Conservation (phyloP, 2,329 filamentous ascomycete genomes). For the Coleophoma crateriformis region DNA sequence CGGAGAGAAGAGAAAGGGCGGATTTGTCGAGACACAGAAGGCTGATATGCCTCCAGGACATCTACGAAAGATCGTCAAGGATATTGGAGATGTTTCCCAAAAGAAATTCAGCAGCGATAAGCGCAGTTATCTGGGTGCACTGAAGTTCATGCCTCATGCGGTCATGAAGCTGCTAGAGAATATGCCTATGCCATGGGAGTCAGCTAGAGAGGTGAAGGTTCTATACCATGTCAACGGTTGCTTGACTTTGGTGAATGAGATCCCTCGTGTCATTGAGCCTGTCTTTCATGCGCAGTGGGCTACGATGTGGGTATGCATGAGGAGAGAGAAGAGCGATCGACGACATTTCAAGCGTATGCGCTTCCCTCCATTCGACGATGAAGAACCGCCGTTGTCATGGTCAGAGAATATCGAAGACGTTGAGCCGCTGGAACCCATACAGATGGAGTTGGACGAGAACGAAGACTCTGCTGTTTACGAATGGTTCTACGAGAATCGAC, state of each 20-base stretch:
- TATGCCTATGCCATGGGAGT: constrained; percentile 99
- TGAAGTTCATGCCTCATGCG: constrained; percentile 99
- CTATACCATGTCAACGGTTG: constrained; percentile 98
- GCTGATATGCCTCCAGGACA: constrained; percentile 98
- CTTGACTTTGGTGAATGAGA: constrained; percentile 93
- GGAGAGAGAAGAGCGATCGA: constrained; percentile 93
- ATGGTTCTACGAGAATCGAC: constrained; percentile 96
- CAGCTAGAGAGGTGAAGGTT: constrained; percentile 91
- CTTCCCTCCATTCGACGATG: constrained; percentile 97
- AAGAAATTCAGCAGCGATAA: constrained; percentile 99
- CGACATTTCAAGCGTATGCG: constrained; percentile 98
- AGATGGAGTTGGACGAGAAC: constrained; percentile 94
- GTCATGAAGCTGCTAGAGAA: constrained; percentile 97
- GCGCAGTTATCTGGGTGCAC: constrained; percentile 89
- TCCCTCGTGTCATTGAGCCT: constrained; percentile 91
- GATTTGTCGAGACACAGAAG: constrained; percentile 97
- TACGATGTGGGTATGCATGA: constrained; percentile 99
- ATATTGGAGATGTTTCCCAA: constrained; percentile 98
- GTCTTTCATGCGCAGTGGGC: constrained; percentile 99
- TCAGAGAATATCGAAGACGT: constrained; percentile 99
- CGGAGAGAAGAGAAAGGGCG: constrained; percentile 92
- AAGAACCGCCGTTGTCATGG: constrained; percentile 96
- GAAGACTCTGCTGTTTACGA: constrained; percentile 90
- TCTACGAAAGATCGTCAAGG: constrained; percentile 94
- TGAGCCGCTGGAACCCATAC: constrained; percentile 93